Percentiles rank a stretch among this genome's conserved stretches.
Conservation (phyloP, 306 rosid species). For the Adenanthera pavonina region DNA sequence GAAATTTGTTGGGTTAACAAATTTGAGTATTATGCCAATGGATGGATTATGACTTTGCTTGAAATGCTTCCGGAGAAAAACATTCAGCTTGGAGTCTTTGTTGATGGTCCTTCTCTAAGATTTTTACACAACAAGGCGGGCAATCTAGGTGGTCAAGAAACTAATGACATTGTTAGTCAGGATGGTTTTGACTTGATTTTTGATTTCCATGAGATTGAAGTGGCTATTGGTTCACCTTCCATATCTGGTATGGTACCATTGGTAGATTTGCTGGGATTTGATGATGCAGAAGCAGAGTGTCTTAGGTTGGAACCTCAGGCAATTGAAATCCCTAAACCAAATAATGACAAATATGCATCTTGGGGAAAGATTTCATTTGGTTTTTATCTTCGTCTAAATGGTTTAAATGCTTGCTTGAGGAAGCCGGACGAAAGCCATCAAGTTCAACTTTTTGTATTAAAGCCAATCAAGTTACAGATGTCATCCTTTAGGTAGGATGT, state of each 20-base stretch:
- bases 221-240: slow-evolving; percentile 70
- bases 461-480: slow-evolving; percentile 60
- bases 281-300: slow-evolving; percentile 50
- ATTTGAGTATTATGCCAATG: slow-evolving; percentile 52
- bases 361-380: slow-evolving; percentile 56
- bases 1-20: slow-evolving; percentile 47
- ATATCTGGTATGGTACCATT: slow-evolving; percentile 49
- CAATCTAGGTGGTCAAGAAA: slow-evolving; percentile 42
- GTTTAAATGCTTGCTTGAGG: slow-evolving; percentile 65
- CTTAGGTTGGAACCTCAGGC: slow-evolving; percentile 60
- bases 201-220: slow-evolving; percentile 64
- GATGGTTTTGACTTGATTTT: slow-evolving; percentile 57
- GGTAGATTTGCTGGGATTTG: slow-evolving; percentile 45
- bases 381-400: slow-evolving; percentile 63
- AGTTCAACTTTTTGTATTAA: slow-evolving; percentile 59
- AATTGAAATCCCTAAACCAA: slow-evolving; percentile 57
- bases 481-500: slow-evolving; percentile 68
- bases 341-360: slow-evolving; percentile 60
- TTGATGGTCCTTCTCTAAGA: slow-evolving; percentile 70
- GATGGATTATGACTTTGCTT: slow-evolving; percentile 54
- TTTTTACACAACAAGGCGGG: slow-evolving; percentile 57
- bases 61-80: slow-evolving; percentile 70
- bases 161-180: slow-evolving; percentile 39
- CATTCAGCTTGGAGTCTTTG: slow-evolving; percentile 69
- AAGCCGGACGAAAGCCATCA: slow-evolving; percentile 52